phyloP scores from a whole-genome alignment of 768 basidiomycete species.

The Tylopilus rubrobrunneus region DNA sequence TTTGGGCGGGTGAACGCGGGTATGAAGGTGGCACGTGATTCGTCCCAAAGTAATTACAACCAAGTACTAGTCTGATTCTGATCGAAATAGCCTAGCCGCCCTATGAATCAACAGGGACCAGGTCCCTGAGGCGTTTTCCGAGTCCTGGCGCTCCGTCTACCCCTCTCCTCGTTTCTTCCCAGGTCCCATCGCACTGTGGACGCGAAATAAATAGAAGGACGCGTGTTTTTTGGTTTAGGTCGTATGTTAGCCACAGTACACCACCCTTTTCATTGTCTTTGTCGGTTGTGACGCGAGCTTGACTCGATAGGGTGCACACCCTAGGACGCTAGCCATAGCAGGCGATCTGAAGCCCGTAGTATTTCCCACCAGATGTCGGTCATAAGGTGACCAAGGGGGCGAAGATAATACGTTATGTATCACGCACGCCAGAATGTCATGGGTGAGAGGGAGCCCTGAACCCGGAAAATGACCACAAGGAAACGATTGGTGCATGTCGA shows the following conservation, averaged over 20 bases:
- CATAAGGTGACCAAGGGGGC: background rate
- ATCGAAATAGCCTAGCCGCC: background rate
- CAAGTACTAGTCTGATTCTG: background rate
- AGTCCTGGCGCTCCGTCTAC: background rate
- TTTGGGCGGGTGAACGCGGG: slow-evolving; percentile 11
- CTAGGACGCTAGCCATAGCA: background rate
- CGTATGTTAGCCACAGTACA: background rate
- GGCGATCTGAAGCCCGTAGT: background rate
- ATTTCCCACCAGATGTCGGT: background rate
- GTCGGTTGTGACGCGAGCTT: background rate
- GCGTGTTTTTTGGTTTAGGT: background rate
- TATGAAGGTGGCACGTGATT: slow-evolving; percentile 20
- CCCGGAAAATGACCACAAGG: too few species aligned
- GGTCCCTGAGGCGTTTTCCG: background rate
- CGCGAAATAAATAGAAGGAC: background rate
- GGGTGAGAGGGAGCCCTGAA: background rate
- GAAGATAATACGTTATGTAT: background rate
- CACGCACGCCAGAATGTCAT: background rate
- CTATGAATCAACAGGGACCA: background rate
- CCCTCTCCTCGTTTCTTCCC: background rate
- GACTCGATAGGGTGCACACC: background rate
- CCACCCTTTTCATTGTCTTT: background rate
- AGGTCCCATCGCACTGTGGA: background rate
- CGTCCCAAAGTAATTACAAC: too few species aligned
- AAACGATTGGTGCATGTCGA: background rate